A percentile compares a stretch with the other conserved stretches of the same genome.
phyloP scores from a whole-genome alignment of 768 basidiomycete genomes.

The Dioszegia hungarica region DNA sequence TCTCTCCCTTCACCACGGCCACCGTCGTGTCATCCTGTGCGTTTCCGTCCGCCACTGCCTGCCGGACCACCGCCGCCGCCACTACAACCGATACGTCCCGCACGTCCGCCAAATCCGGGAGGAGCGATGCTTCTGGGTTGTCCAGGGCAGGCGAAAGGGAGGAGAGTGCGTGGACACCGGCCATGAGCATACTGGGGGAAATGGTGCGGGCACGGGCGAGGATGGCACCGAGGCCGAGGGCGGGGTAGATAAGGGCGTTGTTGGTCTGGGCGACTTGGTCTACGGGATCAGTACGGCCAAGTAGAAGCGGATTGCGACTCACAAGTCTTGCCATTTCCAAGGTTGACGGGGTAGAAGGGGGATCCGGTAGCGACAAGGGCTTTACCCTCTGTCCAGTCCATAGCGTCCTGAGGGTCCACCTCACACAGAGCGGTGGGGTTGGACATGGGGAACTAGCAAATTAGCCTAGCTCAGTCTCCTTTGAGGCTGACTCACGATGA shows the following conservation, averaged over 20 bases:
- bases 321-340: constrained; percentile 62
- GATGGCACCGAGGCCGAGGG: constrained; percentile 75
- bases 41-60: constrained; percentile 68
- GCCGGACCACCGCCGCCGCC: constrained; percentile 72
- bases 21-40: constrained; percentile 52
- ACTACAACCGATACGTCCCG: constrained; percentile 69
- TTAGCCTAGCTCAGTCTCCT: background rate
- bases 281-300: background rate
- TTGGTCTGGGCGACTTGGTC: constrained; percentile 40
- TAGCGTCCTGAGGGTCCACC: constrained; percentile 42
- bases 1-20: constrained; percentile 40
- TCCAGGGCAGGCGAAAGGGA: constrained; percentile 68
- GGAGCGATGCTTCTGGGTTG: constrained; percentile 65
- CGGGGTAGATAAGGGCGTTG: constrained; percentile 67
- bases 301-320: background rate
- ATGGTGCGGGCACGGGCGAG: constrained; percentile 62
- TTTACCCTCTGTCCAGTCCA: constrained; percentile 67
- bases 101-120: constrained; percentile 73
- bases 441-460: constrained; percentile 54
- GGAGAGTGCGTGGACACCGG: constrained; percentile 70
- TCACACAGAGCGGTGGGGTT: constrained; percentile 78
- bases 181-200: constrained; percentile 80
- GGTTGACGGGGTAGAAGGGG: constrained; percentile 70
- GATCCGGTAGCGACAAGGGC: constrained; percentile 80
- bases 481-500: constrained; percentile 54